Evolutionary conservation across 2,329 filamentous ascomycete species (phyloP), one percentile per base, ranked within the genome.

Genomic region (Pseudocercospora fuligena): DNA sequence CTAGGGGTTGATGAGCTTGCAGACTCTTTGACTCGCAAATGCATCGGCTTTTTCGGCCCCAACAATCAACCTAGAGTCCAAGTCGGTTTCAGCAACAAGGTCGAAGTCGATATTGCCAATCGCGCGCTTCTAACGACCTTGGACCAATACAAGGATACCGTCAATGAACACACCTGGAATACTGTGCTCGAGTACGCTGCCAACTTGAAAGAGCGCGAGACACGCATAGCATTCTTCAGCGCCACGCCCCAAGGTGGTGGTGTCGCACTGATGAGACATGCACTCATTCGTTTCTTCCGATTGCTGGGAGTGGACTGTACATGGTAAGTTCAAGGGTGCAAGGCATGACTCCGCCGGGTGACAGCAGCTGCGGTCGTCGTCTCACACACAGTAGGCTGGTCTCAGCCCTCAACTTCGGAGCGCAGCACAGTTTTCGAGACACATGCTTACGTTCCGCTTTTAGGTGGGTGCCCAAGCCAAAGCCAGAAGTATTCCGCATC

Each of bases 231-330:
- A 1, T 93, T 93, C 79, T 93, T 94, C 83, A 93, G 90, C 75
- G 88, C 88, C 62, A 94, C 91, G 0, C 91, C 91, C 1, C 91
- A 94, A 75, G 91, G 92, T n/a, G 92, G 92, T 59, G 91, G 92
- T 49, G 92, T 94, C 8, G 91, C 91, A 5, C 82, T 94, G 59
- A 94, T 94, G 92, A 85, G 92, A 27, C 92, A 94, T 77, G 90
- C 92, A 11, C 79, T 94, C 31, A 87, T 94, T 56, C 86, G 92
- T 61, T 91, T 93, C 73, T 85, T 90, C 27, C 85, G 87, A 63
- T 81, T 88, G 3, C 76, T 92, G 53, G 89, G 87, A 0, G 87
- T 93, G 0, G 85, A 94, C 68, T 82, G 91, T 72, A 88, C 85
- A 64, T 95, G 92, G 92, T 27, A 27, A 27, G 27, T 27, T 27